These are phyloP conservation scores for Amanita fuliginea DNA, from an alignment of 768 basidiomycete species.

Conservation along the genomic window DNA sequence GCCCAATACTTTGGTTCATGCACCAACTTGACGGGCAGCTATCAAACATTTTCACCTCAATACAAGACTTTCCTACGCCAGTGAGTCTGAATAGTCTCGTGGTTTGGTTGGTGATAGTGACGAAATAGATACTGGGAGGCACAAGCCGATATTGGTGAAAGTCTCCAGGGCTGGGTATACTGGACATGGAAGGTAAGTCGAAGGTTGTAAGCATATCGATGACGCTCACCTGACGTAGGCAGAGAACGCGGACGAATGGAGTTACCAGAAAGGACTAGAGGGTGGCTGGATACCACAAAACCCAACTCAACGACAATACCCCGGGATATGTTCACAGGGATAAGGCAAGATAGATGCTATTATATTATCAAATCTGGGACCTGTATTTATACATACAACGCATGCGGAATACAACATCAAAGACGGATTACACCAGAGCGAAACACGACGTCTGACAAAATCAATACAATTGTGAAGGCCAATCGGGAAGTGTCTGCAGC, in stretches of 20 bases:
- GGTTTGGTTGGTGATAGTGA: not conserved
- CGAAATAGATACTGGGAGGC: conserved; percentile 62
- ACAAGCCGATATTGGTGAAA: conserved; percentile 66
- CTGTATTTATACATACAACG: conserved; percentile 6
- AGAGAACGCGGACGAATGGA: conserved; percentile 68
- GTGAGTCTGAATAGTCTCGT: conserved; percentile 20
- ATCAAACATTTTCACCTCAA: conserved; percentile 40
- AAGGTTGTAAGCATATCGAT: not conserved
- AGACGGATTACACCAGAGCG: not conserved
- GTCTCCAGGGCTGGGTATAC: conserved; percentile 59
- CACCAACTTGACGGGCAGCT: conserved; percentile 48
- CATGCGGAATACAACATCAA: not conserved
- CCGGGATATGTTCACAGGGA: conserved; percentile 48
- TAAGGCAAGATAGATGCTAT: not conserved
- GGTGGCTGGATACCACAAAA: conserved; percentile 73
- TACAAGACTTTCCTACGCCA: conserved; percentile 55
- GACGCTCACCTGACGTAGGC: conserved; percentile 21
- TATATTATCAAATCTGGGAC: conserved; percentile 3
- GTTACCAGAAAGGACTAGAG: conserved; percentile 61
- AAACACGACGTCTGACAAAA: not conserved
- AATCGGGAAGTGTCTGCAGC: conserved; percentile 59
- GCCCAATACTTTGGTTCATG: conserved; percentile 49
- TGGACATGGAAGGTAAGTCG: conserved; percentile 68
- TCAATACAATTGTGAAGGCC: conserved; percentile 35
- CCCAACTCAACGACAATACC: conserved; percentile 55